Evolutionary conservation across 148 eudicot genomes (phyloP).

Genomic region (Salicornia ramosissima): DNA sequence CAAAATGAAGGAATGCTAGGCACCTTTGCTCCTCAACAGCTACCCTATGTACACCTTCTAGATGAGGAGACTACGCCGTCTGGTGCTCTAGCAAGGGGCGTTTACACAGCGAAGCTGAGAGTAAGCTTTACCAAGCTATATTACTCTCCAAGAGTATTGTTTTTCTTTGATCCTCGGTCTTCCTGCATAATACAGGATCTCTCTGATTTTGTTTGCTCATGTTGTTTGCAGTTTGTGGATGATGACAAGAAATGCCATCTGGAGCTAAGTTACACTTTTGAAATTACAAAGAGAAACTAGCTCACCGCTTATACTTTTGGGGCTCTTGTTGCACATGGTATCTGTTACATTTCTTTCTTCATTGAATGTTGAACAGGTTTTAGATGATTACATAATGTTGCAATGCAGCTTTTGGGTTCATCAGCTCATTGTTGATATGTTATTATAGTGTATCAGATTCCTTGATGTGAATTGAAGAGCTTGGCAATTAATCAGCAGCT

Average conservation of each 20-base stretch:
- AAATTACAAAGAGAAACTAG: conserved; percentile 40
- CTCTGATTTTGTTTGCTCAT: background rate
- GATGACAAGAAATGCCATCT: conserved; percentile 53
- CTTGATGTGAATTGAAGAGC: background rate
- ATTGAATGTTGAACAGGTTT: conserved; percentile 3
- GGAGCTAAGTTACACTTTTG: conserved; percentile 60
- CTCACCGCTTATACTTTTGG: background rate
- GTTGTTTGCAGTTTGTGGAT: conserved; percentile 54
- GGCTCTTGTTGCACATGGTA: background rate
- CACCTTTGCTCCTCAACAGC: conserved; percentile 59
- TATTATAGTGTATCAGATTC: too few species aligned
- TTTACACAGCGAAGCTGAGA: conserved; percentile 50
- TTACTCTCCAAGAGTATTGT: background rate
- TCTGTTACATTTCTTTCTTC: background rate
- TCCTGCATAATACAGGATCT: background rate
- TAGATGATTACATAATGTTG: background rate
- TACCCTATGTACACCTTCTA: conserved; percentile 43
- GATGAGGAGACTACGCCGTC: conserved; percentile 67
- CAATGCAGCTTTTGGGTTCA: background rate
- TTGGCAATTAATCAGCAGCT: background rate
- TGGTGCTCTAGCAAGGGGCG: conserved; percentile 63
- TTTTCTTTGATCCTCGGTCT: background rate
- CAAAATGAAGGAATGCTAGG: conserved; percentile 58
- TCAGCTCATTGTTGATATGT: too few species aligned
- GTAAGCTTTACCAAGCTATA: conserved; percentile 20